Evolutionary conservation across 2,329 filamentous ascomycete genomes (phyloP), one percentile per base, ranked within the genome.

Genomic region (Coleophoma eucalyptorum): DNA sequence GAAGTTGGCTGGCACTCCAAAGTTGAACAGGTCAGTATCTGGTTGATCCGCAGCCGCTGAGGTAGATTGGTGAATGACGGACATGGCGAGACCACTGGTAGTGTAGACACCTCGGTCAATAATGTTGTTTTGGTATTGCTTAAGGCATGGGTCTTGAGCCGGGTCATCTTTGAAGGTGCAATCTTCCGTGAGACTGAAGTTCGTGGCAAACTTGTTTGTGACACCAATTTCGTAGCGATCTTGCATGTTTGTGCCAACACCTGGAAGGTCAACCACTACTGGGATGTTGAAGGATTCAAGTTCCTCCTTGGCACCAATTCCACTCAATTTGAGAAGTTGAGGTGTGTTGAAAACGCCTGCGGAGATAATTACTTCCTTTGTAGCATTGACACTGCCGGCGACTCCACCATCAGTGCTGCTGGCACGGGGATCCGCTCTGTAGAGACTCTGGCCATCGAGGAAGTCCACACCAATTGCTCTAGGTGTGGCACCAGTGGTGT

Each of bases 161-260:
- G 65, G 55, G 20, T 69, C 61, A 15, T 32, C 21, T 41, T 65
- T 67, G 5, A 65, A 67, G 54, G 48, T 70, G 51, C 67, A 70
- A 16, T 62, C 62, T 3, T 63, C 51, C 21, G 68, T 60, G 16
- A 67, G 55, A 5, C 61, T 63, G 56, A 70, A 72, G 53, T 71
- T 65, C 46, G 62, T 70, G 4, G 61, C 52, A 20, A 74, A 67
- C 32, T 71, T 75, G 37, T 72, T 63, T 16, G 76, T 66, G 15
- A 41, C 47, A 20, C 67, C 65, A 46, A 77, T 70, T 60, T 76
- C 77, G 61, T 78, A 77, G 53, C 77, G 76, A 62, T 84, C 79
- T 59, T 78, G 72, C 2, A 84, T 68, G 64, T 84, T 83, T 33
- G 69, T 73, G 40, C 83, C 83, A n/a, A 87, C 81, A 19, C 50